Evolutionary conservation across 2,329 filamentous ascomycete genomes (phyloP).

Genomic region (Sordariomycetes sp.): DNA sequence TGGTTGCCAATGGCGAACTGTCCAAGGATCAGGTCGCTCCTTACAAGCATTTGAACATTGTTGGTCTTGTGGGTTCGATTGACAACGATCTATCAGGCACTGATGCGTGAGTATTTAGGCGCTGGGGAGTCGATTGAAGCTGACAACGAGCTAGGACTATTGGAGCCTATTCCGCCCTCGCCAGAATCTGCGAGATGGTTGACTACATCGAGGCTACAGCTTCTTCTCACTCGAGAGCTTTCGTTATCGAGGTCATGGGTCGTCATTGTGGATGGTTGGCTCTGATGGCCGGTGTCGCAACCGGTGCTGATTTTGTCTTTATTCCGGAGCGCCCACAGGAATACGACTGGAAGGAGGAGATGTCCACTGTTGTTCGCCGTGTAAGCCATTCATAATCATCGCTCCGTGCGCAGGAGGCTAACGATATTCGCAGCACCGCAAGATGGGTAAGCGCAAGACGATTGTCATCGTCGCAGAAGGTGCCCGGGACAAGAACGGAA

Average conservation of each 20-base stretch:
- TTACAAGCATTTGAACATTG: conserved; percentile 86
- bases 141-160: too few relatives aligned
- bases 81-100: conserved; percentile 98
- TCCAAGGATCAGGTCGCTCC: conserved; percentile 61
- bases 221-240: conserved; percentile 87
- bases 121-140: too few relatives aligned
- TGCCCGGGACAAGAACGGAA: conserved; percentile 74
- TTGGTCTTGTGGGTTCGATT: conserved; percentile 91
- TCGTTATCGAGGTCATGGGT: conserved; percentile 98
- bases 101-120: too few relatives aligned
- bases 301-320: conserved; percentile 93
- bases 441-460: conserved; percentile 87
- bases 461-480: conserved; percentile 98
- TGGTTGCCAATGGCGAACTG: conserved; percentile 67
- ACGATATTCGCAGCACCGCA: conserved; percentile 56
- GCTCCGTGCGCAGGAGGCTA: background rate
- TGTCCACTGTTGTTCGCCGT: conserved; percentile 69
- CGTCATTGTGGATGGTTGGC: conserved; percentile 97
- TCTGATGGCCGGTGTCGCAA: conserved; percentile 90
- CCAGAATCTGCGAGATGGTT: conserved; percentile 88
- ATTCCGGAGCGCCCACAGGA: conserved; percentile 88
- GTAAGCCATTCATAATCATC: conserved; percentile 28
- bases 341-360: conserved; percentile 81
- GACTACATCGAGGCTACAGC: conserved; percentile 97
- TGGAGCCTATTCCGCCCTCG: conserved; percentile 88